Conservation (phyloP, 176 grass and related monocot species). For the Cenchrus fungigraminus region DNA sequence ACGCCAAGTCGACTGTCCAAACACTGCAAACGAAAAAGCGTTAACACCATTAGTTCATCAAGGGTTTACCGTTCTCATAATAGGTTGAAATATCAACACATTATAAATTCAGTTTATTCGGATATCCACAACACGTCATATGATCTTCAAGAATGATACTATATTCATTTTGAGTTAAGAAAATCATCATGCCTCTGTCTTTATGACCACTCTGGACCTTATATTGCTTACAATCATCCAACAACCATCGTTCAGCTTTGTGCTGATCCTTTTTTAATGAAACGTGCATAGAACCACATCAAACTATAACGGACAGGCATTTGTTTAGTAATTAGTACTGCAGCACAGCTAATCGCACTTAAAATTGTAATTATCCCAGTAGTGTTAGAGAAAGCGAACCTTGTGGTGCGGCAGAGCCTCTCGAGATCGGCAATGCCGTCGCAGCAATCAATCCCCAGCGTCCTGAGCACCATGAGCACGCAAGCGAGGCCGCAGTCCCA, state of each 20-base stretch:
- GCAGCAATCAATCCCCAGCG: slow-evolving; percentile 67
- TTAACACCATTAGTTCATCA: slow-evolving; percentile 8
- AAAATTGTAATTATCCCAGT: not conserved
- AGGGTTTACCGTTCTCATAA: not conserved
- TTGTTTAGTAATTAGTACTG: not conserved
- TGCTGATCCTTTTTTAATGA: not conserved
- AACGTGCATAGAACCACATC: not conserved
- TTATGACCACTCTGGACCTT: not conserved
- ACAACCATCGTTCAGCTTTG: not conserved
- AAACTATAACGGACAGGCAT: not conserved
- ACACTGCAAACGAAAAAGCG: slow-evolving; percentile 53
- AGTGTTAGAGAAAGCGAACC: slow-evolving; percentile 32
- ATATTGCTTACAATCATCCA: not conserved
- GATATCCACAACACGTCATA: not conserved
- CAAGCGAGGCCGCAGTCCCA: slow-evolving; percentile 99
- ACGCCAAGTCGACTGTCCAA: slow-evolving; percentile 94
- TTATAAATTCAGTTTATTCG: not conserved
- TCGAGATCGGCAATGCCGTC: slow-evolving; percentile 74
- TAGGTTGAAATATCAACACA: not conserved
- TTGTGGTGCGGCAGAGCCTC: slow-evolving; percentile 88
- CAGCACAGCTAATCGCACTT: not conserved
- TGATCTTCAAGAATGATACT: not conserved
- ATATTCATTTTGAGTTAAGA: not conserved
- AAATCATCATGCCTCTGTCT: not conserved
- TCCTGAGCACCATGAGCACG: slow-evolving; percentile 92